A percentile compares a stretch with the other conserved stretches of the same genome.
Evolutionary conservation across 306 rosid genomes (phyloP).

Genomic region (Prunus mume): DNA sequence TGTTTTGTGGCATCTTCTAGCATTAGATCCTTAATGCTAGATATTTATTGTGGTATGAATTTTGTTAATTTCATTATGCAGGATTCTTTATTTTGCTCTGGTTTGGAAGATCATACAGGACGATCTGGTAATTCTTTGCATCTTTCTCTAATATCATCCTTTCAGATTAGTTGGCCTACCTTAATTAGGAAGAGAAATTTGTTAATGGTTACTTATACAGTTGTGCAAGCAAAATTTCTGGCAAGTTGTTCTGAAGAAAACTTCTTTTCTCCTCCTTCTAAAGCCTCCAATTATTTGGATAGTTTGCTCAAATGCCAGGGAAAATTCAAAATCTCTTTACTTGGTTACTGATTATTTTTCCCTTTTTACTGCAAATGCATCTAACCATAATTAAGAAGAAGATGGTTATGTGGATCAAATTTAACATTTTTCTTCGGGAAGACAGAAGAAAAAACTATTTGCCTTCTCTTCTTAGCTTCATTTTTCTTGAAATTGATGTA

Average conservation of each 20-base stretch:
- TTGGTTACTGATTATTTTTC: too few species aligned
- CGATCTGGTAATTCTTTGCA: slow-evolving; percentile 52
- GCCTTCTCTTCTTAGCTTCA: background rate
- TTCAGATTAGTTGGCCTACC: background rate
- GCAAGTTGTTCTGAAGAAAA: background rate
- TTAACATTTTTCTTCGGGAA: too few species aligned
- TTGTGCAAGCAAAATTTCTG: background rate
- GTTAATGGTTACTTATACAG: background rate
- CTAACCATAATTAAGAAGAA: too few species aligned
- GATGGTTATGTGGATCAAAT: too few species aligned
- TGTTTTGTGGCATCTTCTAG: slow-evolving; percentile 15
- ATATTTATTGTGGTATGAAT: slow-evolving; percentile 17
- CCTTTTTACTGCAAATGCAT: too few species aligned
- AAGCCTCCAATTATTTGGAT: background rate
- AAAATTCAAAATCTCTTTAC: background rate
- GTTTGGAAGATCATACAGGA: slow-evolving; percentile 53
- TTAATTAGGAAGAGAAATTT: background rate
- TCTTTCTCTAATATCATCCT: background rate
- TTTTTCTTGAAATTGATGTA: slow-evolving; percentile 16
- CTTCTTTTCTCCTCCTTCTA: background rate
- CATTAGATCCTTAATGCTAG: slow-evolving; percentile 1
- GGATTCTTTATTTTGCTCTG: slow-evolving; percentile 61
- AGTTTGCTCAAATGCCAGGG: background rate
- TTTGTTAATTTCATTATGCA: slow-evolving; percentile 37
- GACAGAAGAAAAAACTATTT: background rate